These are phyloP conservation scores for Leishmania major DNA, from an alignment of 208 protist species.

Conservation along the genomic window DNA sequence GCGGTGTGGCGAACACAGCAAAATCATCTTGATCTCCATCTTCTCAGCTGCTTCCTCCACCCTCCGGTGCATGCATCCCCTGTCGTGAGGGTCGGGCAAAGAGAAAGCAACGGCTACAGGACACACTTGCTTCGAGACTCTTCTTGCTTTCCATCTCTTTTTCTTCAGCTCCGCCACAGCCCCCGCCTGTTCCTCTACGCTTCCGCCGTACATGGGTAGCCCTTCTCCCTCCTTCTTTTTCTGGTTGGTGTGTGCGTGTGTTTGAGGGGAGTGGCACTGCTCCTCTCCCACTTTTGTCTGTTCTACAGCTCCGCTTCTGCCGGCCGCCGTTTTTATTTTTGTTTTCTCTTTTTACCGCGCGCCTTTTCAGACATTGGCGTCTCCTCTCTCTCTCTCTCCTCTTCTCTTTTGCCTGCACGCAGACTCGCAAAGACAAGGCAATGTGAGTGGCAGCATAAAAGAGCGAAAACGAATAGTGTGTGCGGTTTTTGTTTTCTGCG, in stretches of 20 bases:
- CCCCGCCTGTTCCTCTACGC: not conserved
- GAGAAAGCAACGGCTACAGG: not conserved
- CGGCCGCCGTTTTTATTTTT: too few relatives aligned
- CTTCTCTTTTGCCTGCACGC: not conserved
- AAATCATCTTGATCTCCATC: not conserved
- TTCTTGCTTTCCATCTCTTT: not conserved
- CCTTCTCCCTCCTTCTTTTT: not conserved
- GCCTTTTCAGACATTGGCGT: not conserved
- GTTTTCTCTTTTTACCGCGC: not conserved
- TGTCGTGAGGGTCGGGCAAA: not conserved
- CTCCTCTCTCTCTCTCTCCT: too few relatives aligned
- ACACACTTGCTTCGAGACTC: not conserved
- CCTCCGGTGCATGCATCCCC: not conserved
- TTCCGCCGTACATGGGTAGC: not conserved
- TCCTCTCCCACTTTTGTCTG: not conserved
- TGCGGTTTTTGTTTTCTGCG: not conserved
- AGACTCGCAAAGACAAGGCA: not conserved
- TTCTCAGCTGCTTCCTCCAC: not conserved
- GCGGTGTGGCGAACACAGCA: not conserved
- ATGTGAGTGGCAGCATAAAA: not conserved
- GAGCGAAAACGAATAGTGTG: not conserved
- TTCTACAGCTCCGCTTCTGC: not conserved
- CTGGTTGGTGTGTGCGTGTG: not conserved
- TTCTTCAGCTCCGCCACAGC: not conserved
- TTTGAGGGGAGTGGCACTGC: not conserved